A percentile compares a stretch with the other conserved stretches of the same genome.
Conservation (phyloP, 768 basidiomycete species). For the Grammothele lineata region DNA sequence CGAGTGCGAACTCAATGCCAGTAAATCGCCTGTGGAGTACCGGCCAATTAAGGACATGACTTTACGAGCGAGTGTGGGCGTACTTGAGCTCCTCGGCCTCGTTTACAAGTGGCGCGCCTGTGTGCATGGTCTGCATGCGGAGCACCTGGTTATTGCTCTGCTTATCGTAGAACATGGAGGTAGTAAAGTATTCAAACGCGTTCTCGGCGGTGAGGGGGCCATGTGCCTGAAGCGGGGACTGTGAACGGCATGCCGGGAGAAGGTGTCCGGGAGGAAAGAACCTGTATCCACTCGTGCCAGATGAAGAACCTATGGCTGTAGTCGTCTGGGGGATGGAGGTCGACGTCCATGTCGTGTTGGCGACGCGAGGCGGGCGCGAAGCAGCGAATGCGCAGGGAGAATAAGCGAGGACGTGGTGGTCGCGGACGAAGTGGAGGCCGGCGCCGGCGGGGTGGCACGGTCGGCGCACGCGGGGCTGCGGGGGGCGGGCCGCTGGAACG, state of each 20-base stretch:
- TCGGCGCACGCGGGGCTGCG: neutral
- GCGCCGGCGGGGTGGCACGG: slow-evolving; percentile 3
- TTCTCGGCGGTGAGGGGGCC: slow-evolving; percentile 73
- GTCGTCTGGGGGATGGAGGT: slow-evolving; percentile 78
- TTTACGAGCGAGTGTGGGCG: slow-evolving; percentile 22
- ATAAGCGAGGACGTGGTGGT: slow-evolving; percentile 7
- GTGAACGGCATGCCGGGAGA: neutral
- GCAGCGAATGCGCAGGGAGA: no score
- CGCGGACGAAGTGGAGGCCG: neutral
- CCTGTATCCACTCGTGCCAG: slow-evolving; percentile 90
- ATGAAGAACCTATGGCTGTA: slow-evolving; percentile 82
- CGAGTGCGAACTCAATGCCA: slow-evolving; percentile 84
- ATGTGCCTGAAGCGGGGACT: slow-evolving; percentile 25
- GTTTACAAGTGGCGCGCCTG: slow-evolving; percentile 68
- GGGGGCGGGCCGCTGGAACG: neutral
- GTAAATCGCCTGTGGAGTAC: slow-evolving; percentile 67
- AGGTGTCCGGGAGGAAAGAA: slow-evolving; percentile 20
- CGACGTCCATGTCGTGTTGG: slow-evolving; percentile 41
- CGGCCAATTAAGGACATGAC: slow-evolving; percentile 1
- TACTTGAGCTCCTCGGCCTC: slow-evolving; percentile 87
- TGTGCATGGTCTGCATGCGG: slow-evolving; percentile 91
- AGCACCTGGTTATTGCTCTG: slow-evolving; percentile 90
- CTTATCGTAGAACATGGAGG: slow-evolving; percentile 92
- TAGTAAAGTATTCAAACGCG: slow-evolving; percentile 87
- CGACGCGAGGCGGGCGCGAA: neutral